Evolutionary conservation across 2,329 filamentous ascomycete species (phyloP), one percentile per base, ranked within the genome.

Genomic region (Chaetomium strumarium): DNA sequence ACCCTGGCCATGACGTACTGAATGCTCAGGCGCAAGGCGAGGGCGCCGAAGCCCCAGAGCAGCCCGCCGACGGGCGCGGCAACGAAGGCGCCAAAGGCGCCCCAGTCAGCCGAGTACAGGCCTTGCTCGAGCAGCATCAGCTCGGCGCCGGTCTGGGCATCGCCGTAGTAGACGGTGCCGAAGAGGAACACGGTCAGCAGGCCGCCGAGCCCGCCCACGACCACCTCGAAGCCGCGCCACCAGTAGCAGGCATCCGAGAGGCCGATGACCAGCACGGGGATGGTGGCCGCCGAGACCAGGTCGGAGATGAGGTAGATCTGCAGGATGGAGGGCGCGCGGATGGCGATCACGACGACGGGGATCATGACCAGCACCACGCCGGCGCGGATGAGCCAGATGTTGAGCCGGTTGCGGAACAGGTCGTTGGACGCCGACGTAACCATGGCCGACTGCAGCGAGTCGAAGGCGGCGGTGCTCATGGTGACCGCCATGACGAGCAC

Each of bases 221-320:
- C 81, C 29, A 92, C 86, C 68, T 93, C 88, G 62, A 89, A 87
- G 14, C 88, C 88, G 40, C 83, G 80, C 83, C 87, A 89, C 75
- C 81, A 90, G 70, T 86, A 88, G 64, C 72, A 72, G 41, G 70
- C 71, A 46, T 88, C 80, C 33, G 73, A 78, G 8, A 93, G 72
- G 0, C 88, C 88, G n/a, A 93, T 69, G 45, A 88, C 72, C 6
- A 93, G 73, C 11, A 88, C 83, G 0, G 88, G 88, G 49, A 93
- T 85, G 44, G 84, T 81, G 14, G 86, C 80, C 1, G 88, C 85
- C 14, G 86, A 89, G 54, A 93, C 79, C 8, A 93, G 77, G 65
- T 92, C 88, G 41, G 85, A 86, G 64, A 92, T 89, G 58, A 92
- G 77, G 72, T 88, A 92, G 66, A 92, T 90, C 68, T 90, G 86